phyloP scores from a whole-genome alignment of 192 early-diverging fungal species.

The Obelidium mucronatum region DNA sequence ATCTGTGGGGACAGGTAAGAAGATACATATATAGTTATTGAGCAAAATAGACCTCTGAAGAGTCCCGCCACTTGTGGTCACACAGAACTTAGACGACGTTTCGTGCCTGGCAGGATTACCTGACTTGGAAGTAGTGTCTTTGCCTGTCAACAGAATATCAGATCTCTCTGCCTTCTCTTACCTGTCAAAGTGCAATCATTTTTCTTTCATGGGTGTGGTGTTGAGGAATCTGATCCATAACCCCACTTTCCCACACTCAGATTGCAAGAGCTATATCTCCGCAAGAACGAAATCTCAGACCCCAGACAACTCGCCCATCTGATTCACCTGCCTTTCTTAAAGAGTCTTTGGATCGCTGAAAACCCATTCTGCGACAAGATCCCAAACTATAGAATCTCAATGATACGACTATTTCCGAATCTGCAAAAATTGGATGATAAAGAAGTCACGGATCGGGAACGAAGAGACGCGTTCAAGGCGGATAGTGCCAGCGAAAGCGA shows the following conservation, averaged over 20 bases:
- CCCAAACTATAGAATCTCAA: constrained; percentile 37
- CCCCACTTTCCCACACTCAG: not conserved
- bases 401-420: constrained; percentile 40
- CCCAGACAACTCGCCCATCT: constrained; percentile 41
- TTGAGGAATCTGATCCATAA: not conserved
- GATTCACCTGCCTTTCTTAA: constrained; percentile 30
- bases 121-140: constrained; percentile 50
- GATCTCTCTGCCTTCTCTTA: constrained; percentile 22
- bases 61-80: not conserved
- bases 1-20: constrained; percentile 52
- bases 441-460: constrained; percentile 37
- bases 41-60: not conserved
- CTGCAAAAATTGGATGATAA: constrained; percentile 47
- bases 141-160: constrained; percentile 45
- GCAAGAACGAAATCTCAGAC: constrained; percentile 49
- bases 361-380: constrained; percentile 45
- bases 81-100: constrained; percentile 48
- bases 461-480: constrained; percentile 24
- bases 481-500: not conserved
- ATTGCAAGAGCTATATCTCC: constrained; percentile 49
- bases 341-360: constrained; percentile 50
- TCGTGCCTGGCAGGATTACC: constrained; percentile 37
- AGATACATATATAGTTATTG: not conserved
- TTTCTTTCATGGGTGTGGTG: not conserved
- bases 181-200: not conserved